A percentile compares a stretch with the other conserved stretches of the same genome.
Conservation (phyloP, 345 rosid species). For the Brassica cretica region DNA sequence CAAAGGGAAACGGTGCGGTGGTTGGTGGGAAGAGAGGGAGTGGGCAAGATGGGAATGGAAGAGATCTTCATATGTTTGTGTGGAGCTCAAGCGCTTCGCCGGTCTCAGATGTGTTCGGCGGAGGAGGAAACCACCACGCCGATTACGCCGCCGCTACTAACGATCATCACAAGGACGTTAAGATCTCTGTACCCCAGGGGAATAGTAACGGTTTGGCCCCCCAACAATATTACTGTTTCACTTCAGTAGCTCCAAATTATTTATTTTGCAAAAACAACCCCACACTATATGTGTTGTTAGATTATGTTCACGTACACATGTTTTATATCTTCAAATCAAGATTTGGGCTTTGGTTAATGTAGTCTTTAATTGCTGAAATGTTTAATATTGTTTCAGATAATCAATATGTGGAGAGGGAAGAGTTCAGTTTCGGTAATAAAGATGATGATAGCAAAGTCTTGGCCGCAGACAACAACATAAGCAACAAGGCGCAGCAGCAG, state of each 20-base stretch:
- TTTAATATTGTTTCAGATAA: constrained; percentile 30
- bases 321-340: neutral
- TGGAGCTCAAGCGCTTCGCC: constrained; percentile 99
- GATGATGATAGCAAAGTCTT: constrained; percentile 52
- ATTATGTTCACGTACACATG: neutral
- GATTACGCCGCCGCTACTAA: constrained; percentile 36
- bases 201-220: constrained; percentile 55
- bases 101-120: constrained; percentile 84
- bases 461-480: constrained; percentile 47
- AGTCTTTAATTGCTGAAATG: neutral
- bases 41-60: constrained; percentile 52
- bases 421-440: constrained; percentile 70
- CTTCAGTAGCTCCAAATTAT: neutral
- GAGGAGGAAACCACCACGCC: constrained; percentile 26
- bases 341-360: neutral
- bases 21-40: constrained; percentile 45
- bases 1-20: constrained; percentile 38
- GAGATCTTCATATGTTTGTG: constrained; percentile 93
- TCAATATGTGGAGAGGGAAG: constrained; percentile 70
- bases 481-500: constrained; percentile 30
- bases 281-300: neutral
- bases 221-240: neutral
- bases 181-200: constrained; percentile 75
- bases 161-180: constrained; percentile 66
- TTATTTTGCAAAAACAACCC: constrained; percentile 2